Evolutionary conservation across 768 basidiomycete species (phyloP).

Genomic region (Rhodotorula babjevae): DNA sequence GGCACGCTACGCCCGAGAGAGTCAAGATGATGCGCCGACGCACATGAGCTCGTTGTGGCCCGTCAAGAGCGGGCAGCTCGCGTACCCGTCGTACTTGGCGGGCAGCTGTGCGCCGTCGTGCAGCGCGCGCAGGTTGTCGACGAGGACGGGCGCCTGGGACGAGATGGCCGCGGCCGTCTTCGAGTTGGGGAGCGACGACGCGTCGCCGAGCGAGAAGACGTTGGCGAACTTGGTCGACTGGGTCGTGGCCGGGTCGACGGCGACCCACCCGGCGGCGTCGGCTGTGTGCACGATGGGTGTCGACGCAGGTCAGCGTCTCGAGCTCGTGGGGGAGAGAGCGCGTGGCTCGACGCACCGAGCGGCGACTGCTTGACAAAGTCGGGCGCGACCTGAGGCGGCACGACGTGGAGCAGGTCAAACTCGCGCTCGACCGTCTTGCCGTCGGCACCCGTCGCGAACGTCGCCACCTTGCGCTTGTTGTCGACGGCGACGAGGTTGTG

Average conservation of each 20-base stretch:
- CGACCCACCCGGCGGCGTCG: conserved; percentile 82
- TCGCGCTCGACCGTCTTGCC: conserved; percentile 56
- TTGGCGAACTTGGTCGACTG: conserved; percentile 80
- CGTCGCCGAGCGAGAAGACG: conserved; percentile 88
- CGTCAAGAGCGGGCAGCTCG: conserved; percentile 58
- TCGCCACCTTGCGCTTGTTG: conserved; percentile 65
- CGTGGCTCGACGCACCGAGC: conserved; percentile 30
- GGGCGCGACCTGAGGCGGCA: conserved; percentile 29
- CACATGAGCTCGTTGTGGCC: conserved; percentile 51
- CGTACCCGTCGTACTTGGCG: conserved; percentile 67
- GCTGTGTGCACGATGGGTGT: conserved; percentile 42
- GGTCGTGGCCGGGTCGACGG: conserved; percentile 72
- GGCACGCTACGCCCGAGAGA: background rate
- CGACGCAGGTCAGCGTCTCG: no score
- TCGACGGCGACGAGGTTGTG: conserved; percentile 78
- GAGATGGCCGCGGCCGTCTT: conserved; percentile 95
- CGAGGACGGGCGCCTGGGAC: conserved; percentile 80
- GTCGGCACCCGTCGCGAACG: conserved; percentile 69
- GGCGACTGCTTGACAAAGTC: conserved; percentile 45
- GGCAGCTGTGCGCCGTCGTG: conserved; percentile 66
- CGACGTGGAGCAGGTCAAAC: conserved; percentile 40
- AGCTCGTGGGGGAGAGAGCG: background rate
- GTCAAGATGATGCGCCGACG: background rate
- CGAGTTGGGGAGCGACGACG: conserved; percentile 83
- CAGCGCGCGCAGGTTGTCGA: conserved; percentile 76